Conservation (phyloP, 306 rosid species). For the Psophocarpus tetragonolobus region DNA sequence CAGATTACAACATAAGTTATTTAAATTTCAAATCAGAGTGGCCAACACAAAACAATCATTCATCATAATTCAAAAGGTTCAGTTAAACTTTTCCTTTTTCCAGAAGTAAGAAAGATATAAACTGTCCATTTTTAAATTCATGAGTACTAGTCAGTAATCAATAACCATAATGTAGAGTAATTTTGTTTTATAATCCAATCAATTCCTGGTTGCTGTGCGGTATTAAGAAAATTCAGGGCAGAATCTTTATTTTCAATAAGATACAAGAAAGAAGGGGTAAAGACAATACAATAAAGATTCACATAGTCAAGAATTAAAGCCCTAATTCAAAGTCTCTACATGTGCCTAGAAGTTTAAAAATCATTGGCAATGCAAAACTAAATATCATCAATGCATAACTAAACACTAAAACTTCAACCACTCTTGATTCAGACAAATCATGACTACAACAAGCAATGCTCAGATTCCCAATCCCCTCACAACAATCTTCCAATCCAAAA, state of each 20-base stretch:
- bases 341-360: slow-evolving; percentile 6
- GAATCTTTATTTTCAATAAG: neutral
- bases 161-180: neutral
- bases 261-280: neutral
- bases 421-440: slow-evolving; percentile 9
- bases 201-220: slow-evolving; percentile 11
- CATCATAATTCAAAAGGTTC: slow-evolving; percentile 21
- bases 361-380: slow-evolving; percentile 25
- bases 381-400: slow-evolving; percentile 3
- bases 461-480: slow-evolving; percentile 26
- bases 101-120: neutral
- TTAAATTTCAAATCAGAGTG: slow-evolving; percentile 14
- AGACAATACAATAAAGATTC: neutral
- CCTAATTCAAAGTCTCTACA: slow-evolving; percentile 30
- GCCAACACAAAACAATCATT: neutral
- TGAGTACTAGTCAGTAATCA: slow-evolving; percentile 18
- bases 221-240: neutral
- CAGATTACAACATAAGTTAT: slow-evolving; percentile 23
- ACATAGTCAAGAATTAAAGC: neutral
- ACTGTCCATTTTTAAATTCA: neutral
- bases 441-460: neutral
- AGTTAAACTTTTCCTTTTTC: neutral
- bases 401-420: neutral
- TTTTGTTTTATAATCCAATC: slow-evolving; percentile 10
- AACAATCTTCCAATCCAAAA: slow-evolving; percentile 31